Evolutionary conservation across 116 monocot genomes (phyloP).

Genomic region (Thalassia testudinum): DNA sequence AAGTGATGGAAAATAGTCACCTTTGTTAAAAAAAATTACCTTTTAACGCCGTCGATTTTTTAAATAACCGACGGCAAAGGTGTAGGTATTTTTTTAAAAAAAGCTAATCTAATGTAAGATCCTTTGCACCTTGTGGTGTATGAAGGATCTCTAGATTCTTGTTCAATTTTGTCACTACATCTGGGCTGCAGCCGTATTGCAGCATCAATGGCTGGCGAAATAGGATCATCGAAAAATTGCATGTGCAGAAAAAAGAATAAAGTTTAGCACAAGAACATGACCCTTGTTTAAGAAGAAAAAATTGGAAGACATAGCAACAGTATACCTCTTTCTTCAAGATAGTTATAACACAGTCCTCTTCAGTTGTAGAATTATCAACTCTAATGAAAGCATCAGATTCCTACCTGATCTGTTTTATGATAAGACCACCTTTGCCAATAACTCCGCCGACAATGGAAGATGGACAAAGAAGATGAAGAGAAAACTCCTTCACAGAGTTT

Average conservation of each 20-base stretch:
- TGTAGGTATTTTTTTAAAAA: too few species aligned
- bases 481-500: slow-evolving; percentile 60
- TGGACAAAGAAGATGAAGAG: slow-evolving; percentile 55
- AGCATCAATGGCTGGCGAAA: slow-evolving; percentile 86
- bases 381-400: slow-evolving; percentile 86
- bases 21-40: too few species aligned
- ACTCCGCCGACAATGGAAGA: slow-evolving; percentile 80
- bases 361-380: slow-evolving; percentile 67
- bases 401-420: slow-evolving; percentile 92
- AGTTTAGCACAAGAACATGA: too few species aligned
- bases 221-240: slow-evolving; percentile 78
- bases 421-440: slow-evolving; percentile 78
- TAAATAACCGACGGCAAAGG: too few species aligned
- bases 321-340: slow-evolving; percentile 80
- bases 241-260: neutral
- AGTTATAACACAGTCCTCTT: slow-evolving; percentile 89
- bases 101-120: too few species aligned
- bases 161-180: slow-evolving; percentile 84
- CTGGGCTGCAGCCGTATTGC: slow-evolving; percentile 80
- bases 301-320: neutral
- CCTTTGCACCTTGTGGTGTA: slow-evolving; percentile 85
- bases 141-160: slow-evolving; percentile 51
- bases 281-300: too few species aligned
- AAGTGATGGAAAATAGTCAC: too few species aligned
- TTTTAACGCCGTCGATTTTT: too few species aligned